phyloP scores from a whole-genome alignment of 164 flowering plant genomes.

The Houttuynia cordata region DNA sequence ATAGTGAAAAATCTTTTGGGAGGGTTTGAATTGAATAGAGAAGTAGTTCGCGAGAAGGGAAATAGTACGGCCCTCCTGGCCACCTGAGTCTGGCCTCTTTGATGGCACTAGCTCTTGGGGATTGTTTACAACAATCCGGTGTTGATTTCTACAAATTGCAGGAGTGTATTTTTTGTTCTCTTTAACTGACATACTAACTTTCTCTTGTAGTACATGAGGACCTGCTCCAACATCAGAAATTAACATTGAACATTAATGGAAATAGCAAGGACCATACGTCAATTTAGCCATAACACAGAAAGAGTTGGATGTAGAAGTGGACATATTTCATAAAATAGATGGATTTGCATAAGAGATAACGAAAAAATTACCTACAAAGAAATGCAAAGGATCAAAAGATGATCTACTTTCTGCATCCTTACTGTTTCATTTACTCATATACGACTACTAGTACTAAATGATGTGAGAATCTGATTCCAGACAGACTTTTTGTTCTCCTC shows the following conservation, averaged over 20 bases:
- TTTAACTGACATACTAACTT: conserved; percentile 9
- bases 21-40: conserved; percentile 53
- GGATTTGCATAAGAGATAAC: no score
- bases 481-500: no score
- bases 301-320: no score
- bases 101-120: conserved; percentile 27
- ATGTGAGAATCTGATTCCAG: no score
- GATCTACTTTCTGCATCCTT: background rate
- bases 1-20: conserved; percentile 57
- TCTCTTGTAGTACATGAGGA: conserved; percentile 15
- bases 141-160: conserved; percentile 5
- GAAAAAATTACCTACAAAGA: background rate
- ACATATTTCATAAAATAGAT: no score
- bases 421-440: no score
- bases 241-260: background rate
- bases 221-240: conserved; percentile 16
- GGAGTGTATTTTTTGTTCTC: conserved; percentile 9
- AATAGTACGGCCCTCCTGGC: conserved; percentile 55
- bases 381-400: background rate
- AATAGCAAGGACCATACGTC: background rate
- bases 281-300: background rate
- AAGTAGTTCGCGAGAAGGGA: conserved; percentile 90
- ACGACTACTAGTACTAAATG: no score
- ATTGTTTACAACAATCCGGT: background rate
- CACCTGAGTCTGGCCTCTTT: conserved; percentile 88